Conservation (phyloP, 805 yeast genomes). For the Wickerhamomyces bisporus region DNA sequence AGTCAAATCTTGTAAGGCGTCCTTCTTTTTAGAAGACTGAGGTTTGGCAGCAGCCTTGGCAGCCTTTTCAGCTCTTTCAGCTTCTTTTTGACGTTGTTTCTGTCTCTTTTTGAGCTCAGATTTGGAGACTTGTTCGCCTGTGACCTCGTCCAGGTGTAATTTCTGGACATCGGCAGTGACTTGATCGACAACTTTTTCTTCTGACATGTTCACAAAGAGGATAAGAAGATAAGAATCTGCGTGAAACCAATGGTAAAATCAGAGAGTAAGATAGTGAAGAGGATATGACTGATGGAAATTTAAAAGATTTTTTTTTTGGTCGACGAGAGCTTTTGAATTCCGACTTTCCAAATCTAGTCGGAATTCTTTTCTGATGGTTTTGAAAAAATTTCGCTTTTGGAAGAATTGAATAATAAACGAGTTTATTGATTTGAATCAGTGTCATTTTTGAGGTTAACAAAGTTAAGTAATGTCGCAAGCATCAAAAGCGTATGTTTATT, state of each 20-base stretch:
- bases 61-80: slow-evolving; percentile 91
- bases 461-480: background rate
- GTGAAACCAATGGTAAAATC: too few relatives aligned
- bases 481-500: background rate
- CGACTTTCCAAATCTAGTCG: too few relatives aligned
- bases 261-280: too few relatives aligned
- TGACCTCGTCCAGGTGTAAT: slow-evolving; percentile 80
- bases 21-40: slow-evolving; percentile 46
- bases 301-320: too few relatives aligned
- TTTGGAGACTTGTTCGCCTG: slow-evolving; percentile 96
- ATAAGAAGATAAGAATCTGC: too few relatives aligned
- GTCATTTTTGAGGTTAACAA: background rate
- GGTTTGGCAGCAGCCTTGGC: slow-evolving; percentile 40
- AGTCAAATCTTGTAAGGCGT: slow-evolving; percentile 78
- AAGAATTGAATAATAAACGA: too few relatives aligned
- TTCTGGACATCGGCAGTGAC: slow-evolving; percentile 75
- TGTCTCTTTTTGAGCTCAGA: slow-evolving; percentile 94
- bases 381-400: too few relatives aligned
- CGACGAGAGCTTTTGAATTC: too few relatives aligned
- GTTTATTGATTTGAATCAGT: background rate
- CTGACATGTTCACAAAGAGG: too few relatives aligned
- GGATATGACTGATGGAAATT: too few relatives aligned
- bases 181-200: slow-evolving; percentile 27
- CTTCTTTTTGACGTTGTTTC: slow-evolving; percentile 80
- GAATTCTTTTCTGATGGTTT: background rate